Percentiles rank a stretch among this genome's conserved stretches.
These are phyloP conservation scores for Tardiomyces blankii DNA, from an alignment of 1,139 yeast genomes.

Conservation along the genomic window DNA sequence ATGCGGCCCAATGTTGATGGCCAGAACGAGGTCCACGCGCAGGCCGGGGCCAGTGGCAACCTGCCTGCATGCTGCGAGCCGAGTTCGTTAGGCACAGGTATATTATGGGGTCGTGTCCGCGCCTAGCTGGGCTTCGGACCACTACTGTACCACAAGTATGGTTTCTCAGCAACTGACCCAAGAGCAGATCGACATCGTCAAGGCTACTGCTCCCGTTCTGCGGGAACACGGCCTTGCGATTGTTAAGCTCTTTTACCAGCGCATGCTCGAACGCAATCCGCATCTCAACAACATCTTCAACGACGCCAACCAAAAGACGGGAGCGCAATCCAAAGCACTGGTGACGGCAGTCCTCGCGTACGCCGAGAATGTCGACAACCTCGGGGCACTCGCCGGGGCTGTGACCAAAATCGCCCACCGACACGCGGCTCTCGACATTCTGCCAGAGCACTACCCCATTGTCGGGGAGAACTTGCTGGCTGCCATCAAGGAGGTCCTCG, in stretches of 20 bases:
- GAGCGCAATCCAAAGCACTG: conserved; percentile 52
- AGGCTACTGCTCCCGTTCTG: conserved; percentile 48
- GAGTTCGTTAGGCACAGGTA: neutral
- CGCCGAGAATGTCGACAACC: conserved; percentile 52
- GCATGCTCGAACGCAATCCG: conserved; percentile 44
- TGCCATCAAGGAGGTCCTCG: conserved; percentile 46
- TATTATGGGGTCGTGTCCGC: no score
- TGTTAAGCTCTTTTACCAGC: conserved; percentile 42
- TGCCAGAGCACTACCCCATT: conserved; percentile 53
- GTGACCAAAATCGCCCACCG: conserved; percentile 53
- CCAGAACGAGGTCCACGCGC: no score
- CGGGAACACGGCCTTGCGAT: conserved; percentile 45
- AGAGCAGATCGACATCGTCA: conserved; percentile 32
- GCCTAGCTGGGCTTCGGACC: no score
- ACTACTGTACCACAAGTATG: no score
- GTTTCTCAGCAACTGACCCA: conserved; percentile 12
- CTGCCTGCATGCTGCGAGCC: neutral
- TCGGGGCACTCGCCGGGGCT: conserved; percentile 41
- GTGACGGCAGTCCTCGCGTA: conserved; percentile 53
- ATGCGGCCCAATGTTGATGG: no score
- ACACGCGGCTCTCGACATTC: conserved; percentile 53
- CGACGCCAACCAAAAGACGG: conserved; percentile 42
- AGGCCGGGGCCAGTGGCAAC: no score
- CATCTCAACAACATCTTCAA: conserved; percentile 52
- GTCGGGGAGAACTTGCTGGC: conserved; percentile 47